Evolutionary conservation across 441 rosid species (phyloP), one percentile per base, ranked within the genome.

Genomic region (Dalechampia spathulata): DNA sequence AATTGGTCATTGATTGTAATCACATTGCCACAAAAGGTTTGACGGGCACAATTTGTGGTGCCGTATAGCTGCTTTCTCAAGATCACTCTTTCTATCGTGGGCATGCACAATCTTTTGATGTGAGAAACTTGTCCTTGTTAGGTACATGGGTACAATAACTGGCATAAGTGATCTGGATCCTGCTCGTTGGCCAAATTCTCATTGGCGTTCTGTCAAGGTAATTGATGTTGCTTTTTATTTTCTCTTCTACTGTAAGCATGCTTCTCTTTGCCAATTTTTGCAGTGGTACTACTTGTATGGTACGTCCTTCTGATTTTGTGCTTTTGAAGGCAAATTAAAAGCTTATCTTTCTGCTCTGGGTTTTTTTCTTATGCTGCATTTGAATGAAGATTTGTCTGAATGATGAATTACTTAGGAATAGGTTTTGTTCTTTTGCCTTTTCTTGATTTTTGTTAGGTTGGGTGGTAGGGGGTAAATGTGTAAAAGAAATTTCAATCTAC

Each of bases 121-220:
- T 27, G 12, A 65, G 48, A 32, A 49, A 19, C 30, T 54, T 42
- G 15, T 65, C 64, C 52, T 72, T n/a, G 41, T 14, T 57, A 88
- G 98, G 70, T 91, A 87, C 66, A 91, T 91, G 98, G 98, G 96
- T 58, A 91, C 98, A 13, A 84, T 91, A 63, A 91, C 95, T 26
- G 90, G 90, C 63, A 81, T 85, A 41, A 75, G 88, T 66, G 95
- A 86, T 75, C 60, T 86, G 43, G 95, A 91, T 59, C 78, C 90
- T 67, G 79, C 63, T 55, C 79, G 85, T 43, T 91, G 98, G 98
- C 85, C 89, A 11, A 91, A 86, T 73, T 91, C 98, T 19, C 83
- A 91, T 72, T 91, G 96, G 96, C 81, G 98, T 39, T 87, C 98
- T 52, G 95, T 91, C 55, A 91, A 91, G 96, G 98, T 90, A 61